A percentile compares a stretch with the other conserved stretches of the same genome.
These are phyloP conservation scores for Pachyrhizus erosus DNA, from an alignment of 306 rosid species.

Conservation along the genomic window DNA sequence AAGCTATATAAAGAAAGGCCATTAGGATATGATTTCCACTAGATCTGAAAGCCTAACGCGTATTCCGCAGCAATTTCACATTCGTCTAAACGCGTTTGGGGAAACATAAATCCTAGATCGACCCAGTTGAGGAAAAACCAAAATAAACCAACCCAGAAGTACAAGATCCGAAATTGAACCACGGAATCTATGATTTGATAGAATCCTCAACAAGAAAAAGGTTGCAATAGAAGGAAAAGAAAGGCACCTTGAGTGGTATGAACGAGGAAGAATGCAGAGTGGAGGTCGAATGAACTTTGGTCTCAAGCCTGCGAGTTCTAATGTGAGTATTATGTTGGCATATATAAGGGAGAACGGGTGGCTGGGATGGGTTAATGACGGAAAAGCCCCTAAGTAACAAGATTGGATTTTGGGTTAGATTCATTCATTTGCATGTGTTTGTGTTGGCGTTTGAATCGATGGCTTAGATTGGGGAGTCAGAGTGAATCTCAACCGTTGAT, in stretches of 20 bases:
- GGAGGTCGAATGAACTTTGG: neutral
- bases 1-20: neutral
- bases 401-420: slow-evolving; percentile 28
- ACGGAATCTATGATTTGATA: neutral
- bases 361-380: neutral
- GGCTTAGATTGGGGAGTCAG: neutral
- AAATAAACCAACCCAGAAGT: neutral
- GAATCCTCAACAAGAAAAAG: neutral
- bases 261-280: neutral
- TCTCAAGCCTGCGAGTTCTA: slow-evolving; percentile 1
- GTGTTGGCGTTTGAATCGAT: neutral
- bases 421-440: neutral
- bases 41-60: slow-evolving; percentile 40
- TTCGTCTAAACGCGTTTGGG: neutral
- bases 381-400: neutral
- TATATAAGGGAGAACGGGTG: slow-evolving; percentile 3
- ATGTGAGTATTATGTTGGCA: neutral
- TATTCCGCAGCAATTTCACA: neutral
- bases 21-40: neutral
- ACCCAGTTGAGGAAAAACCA: neutral
- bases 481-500: slow-evolving; percentile 31
- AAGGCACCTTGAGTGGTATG: neutral
- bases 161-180: neutral
- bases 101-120: neutral
- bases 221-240: neutral